Percentiles rank a stretch among this genome's conserved stretches.
phyloP scores from a whole-genome alignment of 805 yeast species.

The Wickerhamiella qilinensis region DNA sequence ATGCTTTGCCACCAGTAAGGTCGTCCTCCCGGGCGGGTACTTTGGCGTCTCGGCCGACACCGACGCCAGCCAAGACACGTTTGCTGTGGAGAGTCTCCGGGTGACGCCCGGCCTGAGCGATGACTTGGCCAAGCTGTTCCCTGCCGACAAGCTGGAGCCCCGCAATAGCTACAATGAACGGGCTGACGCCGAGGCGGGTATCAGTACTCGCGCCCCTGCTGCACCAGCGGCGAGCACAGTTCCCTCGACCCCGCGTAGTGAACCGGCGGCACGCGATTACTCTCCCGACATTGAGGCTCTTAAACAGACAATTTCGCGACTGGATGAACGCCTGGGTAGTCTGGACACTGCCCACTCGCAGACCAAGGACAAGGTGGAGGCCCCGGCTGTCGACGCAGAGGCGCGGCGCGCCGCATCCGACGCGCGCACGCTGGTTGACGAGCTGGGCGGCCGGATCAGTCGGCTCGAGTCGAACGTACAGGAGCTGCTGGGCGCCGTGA shows the following conservation, averaged over 20 bases:
- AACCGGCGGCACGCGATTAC: neutral
- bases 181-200: neutral
- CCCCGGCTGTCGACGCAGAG: neutral
- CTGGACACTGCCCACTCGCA: neutral
- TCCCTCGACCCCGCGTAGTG: neutral
- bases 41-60: slow-evolving; percentile 23
- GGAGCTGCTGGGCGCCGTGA: slow-evolving; percentile 1
- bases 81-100: slow-evolving; percentile 7
- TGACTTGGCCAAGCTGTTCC: slow-evolving; percentile 9
- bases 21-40: slow-evolving; percentile 20
- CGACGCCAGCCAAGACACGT: slow-evolving; percentile 10
- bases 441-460: slow-evolving; percentile 1
- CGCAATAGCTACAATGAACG: neutral
- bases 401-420: neutral
- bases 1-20: slow-evolving; percentile 21
- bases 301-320: neutral
- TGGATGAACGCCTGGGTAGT: slow-evolving; percentile 1
- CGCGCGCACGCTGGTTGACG: neutral
- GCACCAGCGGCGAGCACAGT: neutral
- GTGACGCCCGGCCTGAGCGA: slow-evolving; percentile 8
- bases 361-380: neutral
- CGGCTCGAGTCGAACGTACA: slow-evolving; percentile 2
- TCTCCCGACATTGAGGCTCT: neutral
- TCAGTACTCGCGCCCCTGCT: neutral
- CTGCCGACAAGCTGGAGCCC: slow-evolving; percentile 1